Evolutionary conservation across 208 protist species (phyloP).

Genomic region (Naegleria lovaniensis): DNA sequence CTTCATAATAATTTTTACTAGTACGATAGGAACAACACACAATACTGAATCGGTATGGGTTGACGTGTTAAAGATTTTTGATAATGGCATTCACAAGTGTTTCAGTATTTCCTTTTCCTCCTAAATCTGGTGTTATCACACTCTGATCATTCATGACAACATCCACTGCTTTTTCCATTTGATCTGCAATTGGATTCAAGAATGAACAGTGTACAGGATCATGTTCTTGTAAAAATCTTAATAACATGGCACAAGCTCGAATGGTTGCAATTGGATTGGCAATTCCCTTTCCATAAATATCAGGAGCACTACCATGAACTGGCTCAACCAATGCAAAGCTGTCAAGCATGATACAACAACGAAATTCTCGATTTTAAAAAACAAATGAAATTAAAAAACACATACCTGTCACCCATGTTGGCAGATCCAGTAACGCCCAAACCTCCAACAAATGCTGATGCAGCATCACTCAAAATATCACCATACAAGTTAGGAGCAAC

Average conservation of each 20-base stretch:
- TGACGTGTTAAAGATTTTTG: background rate
- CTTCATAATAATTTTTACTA: no score
- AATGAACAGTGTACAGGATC: background rate
- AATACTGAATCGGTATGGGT: no score
- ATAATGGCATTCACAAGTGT: background rate
- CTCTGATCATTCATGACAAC: background rate
- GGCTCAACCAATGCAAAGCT: slow-evolving; percentile 17
- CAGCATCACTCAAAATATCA: slow-evolving; percentile 34
- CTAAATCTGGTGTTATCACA: slow-evolving; percentile 2
- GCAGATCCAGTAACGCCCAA: slow-evolving; percentile 8
- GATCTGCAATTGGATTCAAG: background rate
- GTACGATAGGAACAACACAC: no score
- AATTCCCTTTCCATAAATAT: slow-evolving; percentile 21
- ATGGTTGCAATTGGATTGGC: slow-evolving; percentile 31
- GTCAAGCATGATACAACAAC: no score
- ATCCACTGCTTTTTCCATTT: background rate
- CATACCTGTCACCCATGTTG: slow-evolving; percentile 19
- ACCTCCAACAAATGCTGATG: slow-evolving; percentile 27
- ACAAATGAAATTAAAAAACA: no score
- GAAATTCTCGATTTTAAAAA: no score
- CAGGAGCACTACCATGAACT: slow-evolving; percentile 28
- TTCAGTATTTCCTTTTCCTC: slow-evolving; percentile 9
- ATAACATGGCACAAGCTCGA: slow-evolving; percentile 28
- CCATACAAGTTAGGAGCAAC: slow-evolving; percentile 34
- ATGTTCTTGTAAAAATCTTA: slow-evolving; percentile 8